phyloP scores from a whole-genome alignment of 345 rosid species.

The Geranium brycei region DNA sequence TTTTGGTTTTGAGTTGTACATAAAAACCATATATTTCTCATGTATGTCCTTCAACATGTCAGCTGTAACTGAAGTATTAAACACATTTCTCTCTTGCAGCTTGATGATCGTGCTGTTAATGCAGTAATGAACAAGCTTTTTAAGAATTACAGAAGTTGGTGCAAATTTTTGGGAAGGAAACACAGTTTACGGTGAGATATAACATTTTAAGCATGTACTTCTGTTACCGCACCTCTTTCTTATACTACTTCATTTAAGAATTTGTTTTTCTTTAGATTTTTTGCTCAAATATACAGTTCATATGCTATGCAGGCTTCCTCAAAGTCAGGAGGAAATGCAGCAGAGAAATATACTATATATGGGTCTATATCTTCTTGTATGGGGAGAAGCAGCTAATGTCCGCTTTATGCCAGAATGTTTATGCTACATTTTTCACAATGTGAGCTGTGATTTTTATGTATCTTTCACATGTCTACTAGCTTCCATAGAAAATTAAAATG shows the following conservation, averaged over 20 bases:
- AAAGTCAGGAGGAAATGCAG: constrained; percentile 71
- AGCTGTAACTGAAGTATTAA: constrained; percentile 7
- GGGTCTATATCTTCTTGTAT: constrained; percentile 88
- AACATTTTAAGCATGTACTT: background rate
- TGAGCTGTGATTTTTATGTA: constrained; percentile 10
- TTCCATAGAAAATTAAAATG: background rate
- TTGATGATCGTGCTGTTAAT: constrained; percentile 92
- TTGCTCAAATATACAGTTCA: background rate
- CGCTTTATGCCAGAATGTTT: constrained; percentile 94
- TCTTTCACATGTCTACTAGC: background rate
- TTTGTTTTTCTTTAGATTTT: background rate
- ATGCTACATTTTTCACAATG: constrained; percentile 92
- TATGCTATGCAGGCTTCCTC: constrained; percentile 59
- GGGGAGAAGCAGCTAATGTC: constrained; percentile 98
- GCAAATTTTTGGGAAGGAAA: constrained; percentile 85
- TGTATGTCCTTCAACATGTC: background rate
- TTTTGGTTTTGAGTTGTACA: background rate
- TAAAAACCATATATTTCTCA: background rate
- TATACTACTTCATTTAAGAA: background rate
- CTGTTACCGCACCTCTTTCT: background rate
- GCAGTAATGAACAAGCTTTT: constrained; percentile 78
- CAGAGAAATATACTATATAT: constrained; percentile 85
- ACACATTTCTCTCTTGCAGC: constrained; percentile 34
- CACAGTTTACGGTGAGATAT: constrained; percentile 73
- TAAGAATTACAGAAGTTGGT: constrained; percentile 86